Evolutionary conservation across 306 rosid genomes (phyloP), one percentile per base, ranked within the genome.

Genomic region (Trifolium dubium): DNA sequence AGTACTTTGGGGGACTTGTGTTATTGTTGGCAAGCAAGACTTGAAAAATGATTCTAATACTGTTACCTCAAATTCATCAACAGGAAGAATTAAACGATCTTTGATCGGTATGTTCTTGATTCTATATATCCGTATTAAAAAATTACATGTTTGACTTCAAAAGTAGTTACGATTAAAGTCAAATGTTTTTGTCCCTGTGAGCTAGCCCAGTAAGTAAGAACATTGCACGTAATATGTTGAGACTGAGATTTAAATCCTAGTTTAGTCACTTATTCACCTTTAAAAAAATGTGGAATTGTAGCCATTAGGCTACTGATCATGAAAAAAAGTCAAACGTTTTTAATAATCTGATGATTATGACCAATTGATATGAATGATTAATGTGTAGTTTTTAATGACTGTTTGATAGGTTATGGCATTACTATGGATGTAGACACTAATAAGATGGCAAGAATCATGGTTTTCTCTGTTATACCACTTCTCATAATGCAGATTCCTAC

Each of bases 371-470:
- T 51, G 68, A 19, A 44, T 28, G 3, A 46, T 19, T 67, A 46
- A 73, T 23, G 8, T 67, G 60, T 6, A 64, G 30, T 5, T 11
- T 55, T 35, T 11, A n/a, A 10, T 31, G 46, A 29, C 58, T 54
- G 32, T 59, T 13, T 61, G 47, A 30, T 75, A 88, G 93, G 88
- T 30, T 79, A 55, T 75, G 93, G 91, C 19, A 81, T 83, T 65
- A 81, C 81, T 34, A 72, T 83, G 75, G 91, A 89, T 74, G 44
- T 41, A 10, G 89, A 83, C 72, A 86, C 93, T n/a, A 83, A 81
- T 56, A 35, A 71, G 70, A 68, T 78, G 78, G 87, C 90, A 69
- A 84, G 75, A 82, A 79, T 77, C 62, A 85, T 89, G 93, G 64
- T 72, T 61, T 71, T 76, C 63, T 89, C 93, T 29, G 72, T 81